Evolutionary conservation across 805 yeast species (phyloP).

Genomic region (Cyberlindnera amylophila): DNA sequence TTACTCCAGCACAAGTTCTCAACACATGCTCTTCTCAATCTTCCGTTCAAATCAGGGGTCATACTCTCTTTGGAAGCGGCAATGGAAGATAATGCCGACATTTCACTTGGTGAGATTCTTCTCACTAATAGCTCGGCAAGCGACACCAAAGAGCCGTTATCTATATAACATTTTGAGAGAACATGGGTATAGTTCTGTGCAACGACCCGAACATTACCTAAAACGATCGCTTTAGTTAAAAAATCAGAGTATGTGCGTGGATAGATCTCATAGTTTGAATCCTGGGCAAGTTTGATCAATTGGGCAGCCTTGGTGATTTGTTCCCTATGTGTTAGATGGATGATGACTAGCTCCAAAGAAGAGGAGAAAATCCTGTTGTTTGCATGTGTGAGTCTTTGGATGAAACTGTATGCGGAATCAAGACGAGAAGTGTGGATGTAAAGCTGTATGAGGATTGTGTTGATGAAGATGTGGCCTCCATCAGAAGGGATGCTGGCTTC

Average conservation of each 20-base stretch:
- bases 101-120: slow-evolving; percentile 8
- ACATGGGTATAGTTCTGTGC: slow-evolving; percentile 7
- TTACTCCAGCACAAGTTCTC: slow-evolving; percentile 10
- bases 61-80: slow-evolving; percentile 1
- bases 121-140: slow-evolving; percentile 12
- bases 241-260: slow-evolving; percentile 17
- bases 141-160: slow-evolving; percentile 15
- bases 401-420: slow-evolving; percentile 7
- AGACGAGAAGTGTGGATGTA: slow-evolving; percentile 8
- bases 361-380: not conserved
- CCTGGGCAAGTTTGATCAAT: slow-evolving; percentile 4
- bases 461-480: not conserved
- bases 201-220: slow-evolving; percentile 6
- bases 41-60: slow-evolving; percentile 3
- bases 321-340: slow-evolving; percentile 9
- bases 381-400: not conserved
- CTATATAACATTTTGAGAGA: slow-evolving; percentile 10
- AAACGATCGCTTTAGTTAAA: slow-evolving; percentile 10
- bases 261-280: slow-evolving; percentile 8
- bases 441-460: slow-evolving; percentile 6
- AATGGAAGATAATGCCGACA: slow-evolving; percentile 11
- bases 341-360: slow-evolving; percentile 17
- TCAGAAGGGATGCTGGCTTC: not conserved
- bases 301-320: slow-evolving; percentile 8
- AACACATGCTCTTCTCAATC: slow-evolving; percentile 9